Conservation (phyloP, 2,329 filamentous ascomycete genomes). For the Westerdykella ornata region DNA sequence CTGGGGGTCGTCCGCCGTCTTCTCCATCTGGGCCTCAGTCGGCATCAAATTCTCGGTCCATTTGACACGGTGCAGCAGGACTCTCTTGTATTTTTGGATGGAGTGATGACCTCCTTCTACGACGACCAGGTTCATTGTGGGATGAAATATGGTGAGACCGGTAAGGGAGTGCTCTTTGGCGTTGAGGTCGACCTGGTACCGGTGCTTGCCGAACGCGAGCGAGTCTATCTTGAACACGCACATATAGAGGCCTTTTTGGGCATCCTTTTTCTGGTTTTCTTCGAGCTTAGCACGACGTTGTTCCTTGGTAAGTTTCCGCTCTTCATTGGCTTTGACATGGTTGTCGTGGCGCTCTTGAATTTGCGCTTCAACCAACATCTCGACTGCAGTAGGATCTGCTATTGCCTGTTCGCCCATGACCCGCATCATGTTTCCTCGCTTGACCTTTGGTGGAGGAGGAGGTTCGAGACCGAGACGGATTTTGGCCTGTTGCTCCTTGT, state of each 20-base stretch:
- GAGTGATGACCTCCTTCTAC: conserved; percentile 85
- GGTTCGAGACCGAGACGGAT: conserved; percentile 85
- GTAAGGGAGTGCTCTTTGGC: conserved; percentile 83
- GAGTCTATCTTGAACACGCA: conserved; percentile 85
- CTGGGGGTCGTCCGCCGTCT: conserved; percentile 54
- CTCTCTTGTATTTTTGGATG: conserved; percentile 78
- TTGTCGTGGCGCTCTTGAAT: conserved; percentile 78
- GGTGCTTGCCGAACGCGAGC: conserved; percentile 85
- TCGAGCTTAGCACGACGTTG: conserved; percentile 77
- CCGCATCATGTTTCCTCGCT: conserved; percentile 95
- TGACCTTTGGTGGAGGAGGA: conserved; percentile 89
- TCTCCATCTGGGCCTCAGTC: conserved; percentile 50
- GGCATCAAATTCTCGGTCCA: conserved; percentile 86
- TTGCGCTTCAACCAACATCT: conserved; percentile 86
- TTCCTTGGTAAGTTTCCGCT: conserved; percentile 82
- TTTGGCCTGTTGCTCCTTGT: conserved; percentile 96
- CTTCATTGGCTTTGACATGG: conserved; percentile 73
- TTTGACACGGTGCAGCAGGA: conserved; percentile 89
- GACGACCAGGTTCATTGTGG: conserved; percentile 79
- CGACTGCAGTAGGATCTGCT: conserved; percentile 94
- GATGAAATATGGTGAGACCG: conserved; percentile 86
- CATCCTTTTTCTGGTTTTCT: conserved; percentile 78
- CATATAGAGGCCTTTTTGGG: conserved; percentile 75
- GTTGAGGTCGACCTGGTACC: conserved; percentile 88
- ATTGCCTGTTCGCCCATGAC: conserved; percentile 88